These are phyloP conservation scores for Ilex paraguariensis DNA, from an alignment of 305 asterid species.

Conservation along the genomic window DNA sequence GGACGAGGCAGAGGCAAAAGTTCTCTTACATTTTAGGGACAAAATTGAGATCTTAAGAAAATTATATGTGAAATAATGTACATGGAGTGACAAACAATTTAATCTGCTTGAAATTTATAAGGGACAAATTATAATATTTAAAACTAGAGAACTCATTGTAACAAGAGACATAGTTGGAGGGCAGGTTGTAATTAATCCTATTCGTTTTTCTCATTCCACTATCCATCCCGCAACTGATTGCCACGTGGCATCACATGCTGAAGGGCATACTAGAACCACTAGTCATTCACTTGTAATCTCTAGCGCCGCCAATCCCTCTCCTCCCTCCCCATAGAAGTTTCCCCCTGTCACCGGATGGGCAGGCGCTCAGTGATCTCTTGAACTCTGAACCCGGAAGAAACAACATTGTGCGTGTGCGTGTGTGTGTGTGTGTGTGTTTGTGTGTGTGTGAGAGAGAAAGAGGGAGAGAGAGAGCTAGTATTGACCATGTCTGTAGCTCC, in stretches of 20 bases:
- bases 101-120: too few relatives aligned
- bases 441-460: background rate
- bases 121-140: too few relatives aligned
- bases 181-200: too few relatives aligned
- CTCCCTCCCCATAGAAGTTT: background rate
- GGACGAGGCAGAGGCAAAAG: too few relatives aligned
- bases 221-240: background rate
- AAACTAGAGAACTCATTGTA: too few relatives aligned
- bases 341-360: background rate
- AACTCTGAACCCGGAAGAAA: background rate
- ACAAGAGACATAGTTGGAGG: too few relatives aligned
- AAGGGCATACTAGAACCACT: constrained; percentile 43
- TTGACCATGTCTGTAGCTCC: constrained; percentile 43
- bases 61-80: too few relatives aligned
- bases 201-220: too few relatives aligned
- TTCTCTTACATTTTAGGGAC: too few relatives aligned
- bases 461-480: background rate
- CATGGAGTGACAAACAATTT: too few relatives aligned
- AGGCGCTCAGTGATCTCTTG: constrained; percentile 3
- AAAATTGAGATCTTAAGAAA: too few relatives aligned
- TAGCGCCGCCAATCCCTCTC: background rate
- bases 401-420: background rate
- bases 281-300: constrained; percentile 19
- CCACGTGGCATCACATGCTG: constrained; percentile 49
- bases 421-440: too few relatives aligned